Percentiles rank a stretch among this genome's conserved stretches.
Conservation (phyloP, 805 yeast genomes). For the Sungouiella thailandica region DNA sequence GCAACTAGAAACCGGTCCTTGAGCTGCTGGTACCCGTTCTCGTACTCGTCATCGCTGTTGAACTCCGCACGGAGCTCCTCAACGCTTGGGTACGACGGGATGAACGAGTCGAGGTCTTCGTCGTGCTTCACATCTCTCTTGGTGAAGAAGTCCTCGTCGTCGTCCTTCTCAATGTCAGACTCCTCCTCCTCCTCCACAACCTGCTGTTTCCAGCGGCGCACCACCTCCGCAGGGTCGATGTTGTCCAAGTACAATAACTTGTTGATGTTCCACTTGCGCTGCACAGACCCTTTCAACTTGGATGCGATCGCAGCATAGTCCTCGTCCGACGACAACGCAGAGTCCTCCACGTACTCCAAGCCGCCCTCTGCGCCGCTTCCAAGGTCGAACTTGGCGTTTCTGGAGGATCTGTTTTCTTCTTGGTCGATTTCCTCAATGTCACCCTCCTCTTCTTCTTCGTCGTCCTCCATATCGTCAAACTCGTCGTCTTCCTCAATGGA, state of each 20-base stretch:
- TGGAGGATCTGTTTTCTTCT: conserved; percentile 33
- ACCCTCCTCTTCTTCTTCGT: conserved; percentile 32
- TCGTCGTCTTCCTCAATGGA: conserved; percentile 46
- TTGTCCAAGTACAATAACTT: conserved; percentile 77
- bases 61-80: conserved; percentile 46
- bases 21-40: conserved; percentile 37
- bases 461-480: conserved; percentile 36
- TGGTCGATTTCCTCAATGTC: conserved; percentile 27
- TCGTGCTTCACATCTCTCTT: conserved; percentile 34
- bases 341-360: conserved; percentile 43
- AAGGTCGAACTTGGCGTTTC: conserved; percentile 47
- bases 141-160: conserved; percentile 48
- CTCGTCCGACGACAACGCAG: conserved; percentile 39
- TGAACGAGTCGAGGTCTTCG: conserved; percentile 34
- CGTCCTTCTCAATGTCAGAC: conserved; percentile 36
- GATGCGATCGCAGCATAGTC: conserved; percentile 51
- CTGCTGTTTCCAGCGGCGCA: conserved; percentile 65
- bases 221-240: conserved; percentile 66
- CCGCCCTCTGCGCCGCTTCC: conserved; percentile 29
- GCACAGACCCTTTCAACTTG: conserved; percentile 49
- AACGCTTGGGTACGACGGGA: conserved; percentile 33
- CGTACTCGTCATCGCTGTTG: conserved; percentile 35
- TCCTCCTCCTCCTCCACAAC: conserved; percentile 39
- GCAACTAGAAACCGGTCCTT: conserved; percentile 50
- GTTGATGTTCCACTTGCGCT: conserved; percentile 71